Percentiles rank a stretch among this genome's conserved stretches.
phyloP scores from a whole-genome alignment of 306 rosid genomes.

The Vigna nakashimae region DNA sequence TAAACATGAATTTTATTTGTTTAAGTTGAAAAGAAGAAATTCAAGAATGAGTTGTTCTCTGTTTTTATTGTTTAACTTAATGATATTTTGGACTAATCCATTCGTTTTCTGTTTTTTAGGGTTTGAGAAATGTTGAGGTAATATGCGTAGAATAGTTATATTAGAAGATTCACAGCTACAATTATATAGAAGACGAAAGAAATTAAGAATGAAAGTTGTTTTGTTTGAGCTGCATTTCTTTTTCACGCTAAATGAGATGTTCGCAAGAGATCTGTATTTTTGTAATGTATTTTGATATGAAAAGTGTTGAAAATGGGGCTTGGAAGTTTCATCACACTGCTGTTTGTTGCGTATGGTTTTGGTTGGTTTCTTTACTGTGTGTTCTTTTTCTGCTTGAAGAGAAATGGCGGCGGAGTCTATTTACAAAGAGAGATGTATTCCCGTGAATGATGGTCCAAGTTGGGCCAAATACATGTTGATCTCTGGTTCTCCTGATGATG shows the following conservation, averaged over 20 bases:
- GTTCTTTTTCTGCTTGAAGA: constrained; percentile 56
- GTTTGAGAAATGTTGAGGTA: constrained; percentile 20
- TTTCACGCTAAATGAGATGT: background rate
- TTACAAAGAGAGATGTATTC: constrained; percentile 89
- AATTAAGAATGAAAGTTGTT: background rate
- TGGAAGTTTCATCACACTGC: constrained; percentile 13
- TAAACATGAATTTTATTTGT: background rate
- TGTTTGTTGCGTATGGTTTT: constrained; percentile 23
- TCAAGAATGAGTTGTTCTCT: background rate
- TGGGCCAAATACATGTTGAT: constrained; percentile 99
- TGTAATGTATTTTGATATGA: background rate
- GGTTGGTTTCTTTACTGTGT: constrained; percentile 42
- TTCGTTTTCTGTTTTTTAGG: background rate
- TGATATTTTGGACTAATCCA: background rate
- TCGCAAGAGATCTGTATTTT: background rate
- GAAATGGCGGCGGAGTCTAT: constrained; percentile 93
- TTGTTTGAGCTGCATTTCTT: background rate
- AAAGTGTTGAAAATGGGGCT: constrained; percentile 32
- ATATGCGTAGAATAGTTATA: background rate
- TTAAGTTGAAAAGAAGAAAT: background rate
- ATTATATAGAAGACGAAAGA: background rate
- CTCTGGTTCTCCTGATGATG: constrained; percentile 86
- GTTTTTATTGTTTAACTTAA: constrained; percentile 9
- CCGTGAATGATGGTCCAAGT: constrained; percentile 78
- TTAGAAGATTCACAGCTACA: constrained; percentile 2